Base-by-base conservation (phyloP, 78 protist genomes). In the Diacronema lutheri region DNA sequence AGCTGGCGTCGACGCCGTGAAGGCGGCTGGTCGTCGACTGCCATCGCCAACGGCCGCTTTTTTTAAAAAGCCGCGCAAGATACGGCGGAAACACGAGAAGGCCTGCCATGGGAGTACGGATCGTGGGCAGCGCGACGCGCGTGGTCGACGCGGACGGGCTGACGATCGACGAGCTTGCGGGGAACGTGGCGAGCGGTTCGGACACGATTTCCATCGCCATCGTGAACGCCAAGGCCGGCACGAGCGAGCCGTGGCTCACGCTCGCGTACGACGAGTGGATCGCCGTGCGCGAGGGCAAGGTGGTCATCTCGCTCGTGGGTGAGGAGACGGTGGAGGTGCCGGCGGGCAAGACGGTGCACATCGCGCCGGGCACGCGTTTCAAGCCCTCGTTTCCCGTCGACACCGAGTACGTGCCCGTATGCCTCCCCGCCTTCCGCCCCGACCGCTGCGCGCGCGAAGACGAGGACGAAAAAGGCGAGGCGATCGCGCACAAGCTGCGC, bases 231-330 rank as follows among this genome's bases (percentile, higher is more conserved):
- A 3, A 44, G 33, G 20, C 50, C 4, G 40, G 40, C 21, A 69
- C 76, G 1, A 6, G 40, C 25, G 76, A 69, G 46, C 76, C 76
- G 46, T 69, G 76, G 76, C 76, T 69, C 23, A 38, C 50, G 76
- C 76, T 69, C 21, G 23, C 37, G 23, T 69, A 69, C 46, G 76
- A 69, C 55, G 76, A 69, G 76, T 69, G 76, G 76, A 69, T 69
- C 35, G 12, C 33, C 41, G 76, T 69, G 35, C 26, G 7, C 55
- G 16, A 37, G 76, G 76, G 76, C 11, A 2, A 6, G 76, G 33
- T 69, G 3, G 35, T 20, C 19, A 11, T 35, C 31, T 6, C 5
- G n/a, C n/a, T 44, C 16, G 16, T 7, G 50, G 50, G 7, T 13
- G 55, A 26, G 4, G 76, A 55, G 23, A 23, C 4, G 13, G 21